Base-by-base conservation (phyloP, 2,329 filamentous ascomycete genomes). In the Aulographum hederae region DNA sequence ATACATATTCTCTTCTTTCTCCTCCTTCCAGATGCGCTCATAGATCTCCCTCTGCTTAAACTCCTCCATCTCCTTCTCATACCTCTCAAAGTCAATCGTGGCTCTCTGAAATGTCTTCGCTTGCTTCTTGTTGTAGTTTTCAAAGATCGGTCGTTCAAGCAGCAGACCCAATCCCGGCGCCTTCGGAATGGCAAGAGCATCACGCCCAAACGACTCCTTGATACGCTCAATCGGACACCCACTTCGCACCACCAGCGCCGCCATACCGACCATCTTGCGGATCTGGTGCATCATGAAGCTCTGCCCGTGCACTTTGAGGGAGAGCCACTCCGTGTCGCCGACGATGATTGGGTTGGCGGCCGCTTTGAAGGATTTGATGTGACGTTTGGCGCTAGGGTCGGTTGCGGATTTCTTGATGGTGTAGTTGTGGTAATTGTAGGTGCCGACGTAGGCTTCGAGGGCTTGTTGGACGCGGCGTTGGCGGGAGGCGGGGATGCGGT, bases 201-300 rank as follows among this genome's bases (percentile, higher is more conserved):
- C 65, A 4, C 63, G 50, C 2, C 68, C 69, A 51, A 92, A 92
- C 37, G 73, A 80, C 37, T 91, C 68, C 1, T 58, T 51, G 42
- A 98, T 79, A 18, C 78, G 69, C 8, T 68, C 58, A 3, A 73
- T 61, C 3, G 78, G 64, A n/a, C 75, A 75, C 31, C 82, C 89
- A 51, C 79, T 91, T 23, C 89, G 75, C 5, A 91, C 77, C 4
- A 86, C 63, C 37, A 98, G 63, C 20, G 81, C 73, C 6, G 73
- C 81, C 77, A 98, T 84, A 34, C 80, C 82, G 12, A 98, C 81
- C 89, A 98, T 95, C 58, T 95, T 98, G 46, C 89, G 77, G 54
- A 98, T 98, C 59, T 98, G 89, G 55, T 98, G 89, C 89, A 98
- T 98, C 89, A 98, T 98, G 65, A 98, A 98, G 47, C 78, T 86